Percentiles rank a stretch among this genome's conserved stretches.
Evolutionary conservation across 2,329 filamentous ascomycete species (phyloP).

Genomic region (Diaporthe sp.): DNA sequence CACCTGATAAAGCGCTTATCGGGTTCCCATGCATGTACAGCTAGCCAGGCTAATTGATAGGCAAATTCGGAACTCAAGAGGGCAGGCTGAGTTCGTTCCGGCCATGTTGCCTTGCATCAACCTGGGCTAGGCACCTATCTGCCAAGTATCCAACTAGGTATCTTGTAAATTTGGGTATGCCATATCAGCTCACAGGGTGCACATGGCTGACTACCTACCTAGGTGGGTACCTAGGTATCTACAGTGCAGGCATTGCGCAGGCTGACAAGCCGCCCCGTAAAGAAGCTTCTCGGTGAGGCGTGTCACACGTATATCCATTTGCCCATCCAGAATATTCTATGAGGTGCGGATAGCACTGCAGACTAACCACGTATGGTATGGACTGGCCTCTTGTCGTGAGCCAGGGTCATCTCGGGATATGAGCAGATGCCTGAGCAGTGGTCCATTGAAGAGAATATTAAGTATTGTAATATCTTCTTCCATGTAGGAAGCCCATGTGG

Average conservation of each 20-base stretch:
- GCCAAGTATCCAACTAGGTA: neutral
- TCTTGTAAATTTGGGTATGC: neutral
- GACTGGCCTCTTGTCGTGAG: neutral
- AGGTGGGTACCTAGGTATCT: neutral
- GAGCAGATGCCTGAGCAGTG: neutral
- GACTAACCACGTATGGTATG: neutral
- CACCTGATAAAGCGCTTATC: neutral
- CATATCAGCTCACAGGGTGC: neutral
- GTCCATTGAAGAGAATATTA: neutral
- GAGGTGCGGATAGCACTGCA: neutral
- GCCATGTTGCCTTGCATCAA: neutral
- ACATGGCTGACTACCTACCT: neutral
- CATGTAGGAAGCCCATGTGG: no score
- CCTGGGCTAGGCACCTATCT: neutral
- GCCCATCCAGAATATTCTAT: slow-evolving; percentile 18
- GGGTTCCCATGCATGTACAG: neutral
- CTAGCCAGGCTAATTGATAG: neutral
- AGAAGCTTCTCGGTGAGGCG: slow-evolving; percentile 9
- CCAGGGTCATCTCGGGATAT: neutral
- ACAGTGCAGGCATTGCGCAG: neutral
- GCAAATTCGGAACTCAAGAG: neutral
- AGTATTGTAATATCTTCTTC: neutral
- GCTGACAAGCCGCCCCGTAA: neutral
- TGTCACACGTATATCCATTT: neutral
- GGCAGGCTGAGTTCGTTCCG: neutral